Base-by-base conservation (phyloP, 2,329 filamentous ascomycete genomes). In the Xenosphaeropsis pyriputrescens region DNA sequence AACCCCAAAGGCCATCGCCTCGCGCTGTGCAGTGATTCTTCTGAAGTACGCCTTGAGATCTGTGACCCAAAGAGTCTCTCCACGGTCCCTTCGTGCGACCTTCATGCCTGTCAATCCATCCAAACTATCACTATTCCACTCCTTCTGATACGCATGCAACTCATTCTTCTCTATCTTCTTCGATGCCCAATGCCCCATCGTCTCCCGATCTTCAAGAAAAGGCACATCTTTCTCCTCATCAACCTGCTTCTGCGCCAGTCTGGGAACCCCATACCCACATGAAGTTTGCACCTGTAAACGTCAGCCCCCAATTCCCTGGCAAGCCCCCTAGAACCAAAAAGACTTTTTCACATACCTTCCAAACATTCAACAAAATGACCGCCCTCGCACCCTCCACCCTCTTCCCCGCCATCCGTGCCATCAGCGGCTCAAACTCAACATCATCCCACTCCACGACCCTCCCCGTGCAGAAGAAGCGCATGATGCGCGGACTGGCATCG, bases 241-340 rank as follows among this genome's bases (percentile, higher is more conserved):
- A 42, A 13, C 39, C 41, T 35, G 52, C 46, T 7, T 48, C 32
- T 18, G 45, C 38, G 35, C 35, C 8, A 76, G 55, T 19, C 65
- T 58, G 2, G 76, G 75, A 6, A 82, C 74, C 17, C 69, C 73
- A 46, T 66, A 82, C 6, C 78, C 77, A 49, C 77, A 83, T 36
- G 68, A 72, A 8, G 73, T 79, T 62, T 80, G 75, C 3, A 75
- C 64, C 55, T 60, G 34, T 8, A 29, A 34, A n/a, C 7, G 14
- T 26, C 8, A 26, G 22, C 8, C 22, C 22, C 22, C 12, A 6
- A 9, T 11, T 26, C 22, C 3, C 4, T 26, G 8, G 3, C 22
- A 3, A 26, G 7, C 5, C 8, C 22, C 3, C 22, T 11, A 6
- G 12, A 26, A 11, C 4, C 8, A 26, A 26, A 5, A 26, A 4